These are phyloP conservation scores for Aspergillus pseudoterreus DNA, from an alignment of 2,329 filamentous ascomycete species.

Conservation along the genomic window DNA sequence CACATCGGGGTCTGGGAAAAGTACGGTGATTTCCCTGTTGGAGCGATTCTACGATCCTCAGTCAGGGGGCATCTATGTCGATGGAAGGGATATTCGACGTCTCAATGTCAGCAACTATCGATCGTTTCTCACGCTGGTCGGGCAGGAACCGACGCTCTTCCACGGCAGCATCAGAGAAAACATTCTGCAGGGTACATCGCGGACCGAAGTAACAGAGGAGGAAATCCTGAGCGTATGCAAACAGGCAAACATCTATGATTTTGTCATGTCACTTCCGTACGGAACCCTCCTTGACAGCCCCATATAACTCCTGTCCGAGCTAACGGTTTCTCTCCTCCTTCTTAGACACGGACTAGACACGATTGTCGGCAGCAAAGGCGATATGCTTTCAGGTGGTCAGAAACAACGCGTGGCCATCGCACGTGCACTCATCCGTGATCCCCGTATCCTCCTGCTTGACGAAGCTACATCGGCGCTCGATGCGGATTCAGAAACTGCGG, in stretches of 20 bases:
- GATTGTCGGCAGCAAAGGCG: conserved; percentile 80
- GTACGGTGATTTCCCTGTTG: conserved; percentile 83
- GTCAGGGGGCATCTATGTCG: conserved; percentile 73
- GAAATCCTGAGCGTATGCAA: conserved; percentile 74
- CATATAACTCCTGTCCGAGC: conserved; percentile 12
- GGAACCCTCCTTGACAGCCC: conserved; percentile 10
- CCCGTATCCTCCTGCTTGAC: conserved; percentile 79
- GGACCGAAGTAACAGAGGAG: conserved; percentile 66
- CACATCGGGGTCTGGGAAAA: conserved; percentile 92
- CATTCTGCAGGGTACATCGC: conserved; percentile 71
- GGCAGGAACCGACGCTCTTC: conserved; percentile 91
- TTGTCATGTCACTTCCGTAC: conserved; percentile 76
- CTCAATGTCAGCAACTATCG: conserved; percentile 86
- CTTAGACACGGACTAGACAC: conserved; percentile 72
- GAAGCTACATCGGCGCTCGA: conserved; percentile 62
- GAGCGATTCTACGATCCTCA: conserved; percentile 94
- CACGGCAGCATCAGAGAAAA: conserved; percentile 90
- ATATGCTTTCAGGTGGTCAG: conserved; percentile 82
- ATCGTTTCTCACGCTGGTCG: conserved; percentile 79
- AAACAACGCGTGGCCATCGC: conserved; percentile 95
- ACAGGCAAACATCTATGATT: conserved; percentile 90
- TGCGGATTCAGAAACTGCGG: conserved; percentile 49
- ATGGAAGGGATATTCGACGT: conserved; percentile 74
- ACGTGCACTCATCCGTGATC: conserved; percentile 82
- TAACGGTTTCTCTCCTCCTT: conserved; percentile 17